These are phyloP conservation scores for Taphrina communis DNA, from an alignment of 1,139 yeast species.

Conservation along the genomic window DNA sequence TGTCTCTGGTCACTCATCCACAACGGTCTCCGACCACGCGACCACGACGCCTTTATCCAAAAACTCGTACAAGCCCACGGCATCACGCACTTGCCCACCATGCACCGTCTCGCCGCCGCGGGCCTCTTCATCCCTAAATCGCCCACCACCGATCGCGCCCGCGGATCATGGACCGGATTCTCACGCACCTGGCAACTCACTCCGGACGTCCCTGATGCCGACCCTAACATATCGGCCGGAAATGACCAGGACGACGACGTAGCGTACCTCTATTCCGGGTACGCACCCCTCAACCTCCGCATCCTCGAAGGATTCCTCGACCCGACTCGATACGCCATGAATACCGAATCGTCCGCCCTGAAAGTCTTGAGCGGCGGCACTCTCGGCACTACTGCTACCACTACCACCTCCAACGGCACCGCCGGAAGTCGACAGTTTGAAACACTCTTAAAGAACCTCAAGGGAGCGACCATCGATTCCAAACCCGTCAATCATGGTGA, in stretches of 20 bases:
- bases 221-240: too few relatives aligned
- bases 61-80: slow-evolving; percentile 68
- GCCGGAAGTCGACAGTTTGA: slow-evolving; percentile 46
- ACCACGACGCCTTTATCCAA: slow-evolving; percentile 58
- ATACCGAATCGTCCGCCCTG: background rate
- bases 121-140: slow-evolving; percentile 51
- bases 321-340: slow-evolving; percentile 52
- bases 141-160: slow-evolving; percentile 42
- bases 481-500: background rate
- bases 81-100: slow-evolving; percentile 55
- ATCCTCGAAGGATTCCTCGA: slow-evolving; percentile 52
- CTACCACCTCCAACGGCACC: too few relatives aligned
- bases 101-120: slow-evolving; percentile 55
- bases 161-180: slow-evolving; percentile 36
- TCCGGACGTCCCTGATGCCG: slow-evolving; percentile 46
- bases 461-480: slow-evolving; percentile 54
- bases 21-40: slow-evolving; percentile 69
- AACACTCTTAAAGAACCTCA: slow-evolving; percentile 50
- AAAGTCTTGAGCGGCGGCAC: slow-evolving; percentile 10
- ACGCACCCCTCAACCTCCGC: slow-evolving; percentile 57
- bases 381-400: background rate
- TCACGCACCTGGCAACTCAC: slow-evolving; percentile 48
- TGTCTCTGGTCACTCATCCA: slow-evolving; percentile 64
- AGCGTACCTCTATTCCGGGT: slow-evolving; percentile 57
- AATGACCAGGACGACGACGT: slow-evolving; percentile 47